A percentile compares a stretch with the other conserved stretches of the same genome.
Evolutionary conservation across 1,284 basidiomycete species (phyloP).

Genomic region (Heliocybe sulcata): DNA sequence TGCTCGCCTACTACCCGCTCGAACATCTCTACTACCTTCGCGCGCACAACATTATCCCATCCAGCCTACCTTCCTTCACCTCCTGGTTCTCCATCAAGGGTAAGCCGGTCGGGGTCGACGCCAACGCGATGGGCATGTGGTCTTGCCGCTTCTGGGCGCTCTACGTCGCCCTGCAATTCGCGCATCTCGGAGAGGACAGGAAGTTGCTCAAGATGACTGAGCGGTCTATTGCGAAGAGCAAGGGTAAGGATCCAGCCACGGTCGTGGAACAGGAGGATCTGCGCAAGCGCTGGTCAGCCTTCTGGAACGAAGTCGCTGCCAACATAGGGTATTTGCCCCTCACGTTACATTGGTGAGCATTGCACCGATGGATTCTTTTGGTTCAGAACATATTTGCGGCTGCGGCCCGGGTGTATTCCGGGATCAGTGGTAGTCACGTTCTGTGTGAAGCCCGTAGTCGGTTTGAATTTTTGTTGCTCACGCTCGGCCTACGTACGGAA

Average conservation of each 20-base stretch:
- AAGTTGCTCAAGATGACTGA: conserved; percentile 48
- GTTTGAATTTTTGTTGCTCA: neutral
- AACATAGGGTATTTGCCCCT: conserved; percentile 76
- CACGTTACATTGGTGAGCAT: conserved; percentile 73
- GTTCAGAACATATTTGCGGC: neutral
- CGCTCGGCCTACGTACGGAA: too few species aligned
- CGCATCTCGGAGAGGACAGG: conserved; percentile 62
- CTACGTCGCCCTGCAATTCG: conserved; percentile 70
- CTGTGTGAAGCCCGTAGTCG: neutral
- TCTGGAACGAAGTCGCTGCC: conserved; percentile 66
- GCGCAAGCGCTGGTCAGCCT: conserved; percentile 54
- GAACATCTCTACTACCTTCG: conserved; percentile 73
- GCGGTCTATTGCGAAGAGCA: conserved; percentile 49
- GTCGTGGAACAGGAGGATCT: conserved; percentile 51
- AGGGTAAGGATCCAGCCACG: conserved; percentile 35
- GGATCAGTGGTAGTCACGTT: neutral
- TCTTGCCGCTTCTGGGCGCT: conserved; percentile 73
- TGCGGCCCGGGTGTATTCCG: neutral
- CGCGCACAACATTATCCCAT: conserved; percentile 55
- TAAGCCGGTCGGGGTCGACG: conserved; percentile 33
- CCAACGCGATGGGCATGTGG: conserved; percentile 49
- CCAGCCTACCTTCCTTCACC: conserved; percentile 34
- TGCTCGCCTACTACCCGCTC: conserved; percentile 78
- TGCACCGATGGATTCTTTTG: neutral
- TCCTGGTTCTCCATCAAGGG: conserved; percentile 27